Percentiles rank a stretch among this genome's conserved stretches.
Conservation (phyloP, 1,284 basidiomycete genomes). For the Rugosomyces carneus region DNA sequence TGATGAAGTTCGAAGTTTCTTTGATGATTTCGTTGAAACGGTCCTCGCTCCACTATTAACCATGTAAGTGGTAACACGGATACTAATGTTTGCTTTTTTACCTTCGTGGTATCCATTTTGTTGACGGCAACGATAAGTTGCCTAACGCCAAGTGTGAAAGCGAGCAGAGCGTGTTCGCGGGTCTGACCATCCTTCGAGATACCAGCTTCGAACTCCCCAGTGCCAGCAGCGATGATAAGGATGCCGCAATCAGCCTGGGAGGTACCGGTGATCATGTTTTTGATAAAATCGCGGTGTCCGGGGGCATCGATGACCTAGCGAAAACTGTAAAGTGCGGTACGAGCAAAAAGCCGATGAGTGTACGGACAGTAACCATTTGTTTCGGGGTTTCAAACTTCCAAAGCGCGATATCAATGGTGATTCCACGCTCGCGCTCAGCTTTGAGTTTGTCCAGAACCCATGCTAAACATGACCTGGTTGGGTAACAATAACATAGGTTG, state of each 20-base stretch:
- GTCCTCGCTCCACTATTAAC: conserved; percentile 90
- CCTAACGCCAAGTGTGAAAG: conserved; percentile 99
- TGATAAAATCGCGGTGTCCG: conserved; percentile 99
- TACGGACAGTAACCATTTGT: conserved; percentile 78
- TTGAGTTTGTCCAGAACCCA: conserved; percentile 99
- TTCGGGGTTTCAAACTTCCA: conserved; percentile 99
- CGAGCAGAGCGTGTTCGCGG: conserved; percentile 99
- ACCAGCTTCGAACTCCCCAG: conserved; percentile 99
- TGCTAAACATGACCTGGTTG: conserved; percentile 43
- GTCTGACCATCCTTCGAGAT: conserved; percentile 99
- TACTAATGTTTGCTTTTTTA: conserved; percentile 24
- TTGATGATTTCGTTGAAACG: conserved; percentile 99
- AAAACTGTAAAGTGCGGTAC: conserved; percentile 14
- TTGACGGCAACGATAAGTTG: conserved; percentile 99
- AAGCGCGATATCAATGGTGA: conserved; percentile 99
- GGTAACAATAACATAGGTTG: no score
- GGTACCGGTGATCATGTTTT: conserved; percentile 99
- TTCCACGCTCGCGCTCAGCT: conserved; percentile 99
- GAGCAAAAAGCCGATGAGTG: conserved; percentile 6
- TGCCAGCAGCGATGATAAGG: conserved; percentile 98
- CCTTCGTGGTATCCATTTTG: conserved; percentile 99
- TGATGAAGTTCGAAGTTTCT: conserved; percentile 99
- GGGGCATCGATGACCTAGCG: conserved; percentile 93
- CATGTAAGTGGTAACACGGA: conserved; percentile 12
- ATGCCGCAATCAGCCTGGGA: conserved; percentile 99